Conservation (phyloP, 768 basidiomycete genomes). For the Hygrocybe punicea region DNA sequence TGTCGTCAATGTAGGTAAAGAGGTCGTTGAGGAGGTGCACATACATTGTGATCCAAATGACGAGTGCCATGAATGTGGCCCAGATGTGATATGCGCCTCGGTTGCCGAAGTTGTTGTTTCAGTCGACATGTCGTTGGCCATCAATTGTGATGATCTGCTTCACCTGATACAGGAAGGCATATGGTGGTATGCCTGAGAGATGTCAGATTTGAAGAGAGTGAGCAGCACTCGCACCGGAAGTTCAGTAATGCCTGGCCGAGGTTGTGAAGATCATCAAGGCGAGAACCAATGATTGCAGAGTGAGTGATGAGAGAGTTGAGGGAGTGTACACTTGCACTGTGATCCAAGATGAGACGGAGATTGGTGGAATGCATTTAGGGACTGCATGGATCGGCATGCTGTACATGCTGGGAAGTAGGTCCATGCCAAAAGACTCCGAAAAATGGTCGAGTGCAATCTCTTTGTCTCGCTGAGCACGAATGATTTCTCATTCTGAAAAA, state of each 20-base stretch:
- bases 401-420: constrained; percentile 45
- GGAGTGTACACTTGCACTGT: no score
- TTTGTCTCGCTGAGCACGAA: no score
- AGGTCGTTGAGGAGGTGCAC: constrained; percentile 11
- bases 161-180: constrained; percentile 31
- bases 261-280: constrained; percentile 34
- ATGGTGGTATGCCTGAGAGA: no score
- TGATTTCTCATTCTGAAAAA: no score
- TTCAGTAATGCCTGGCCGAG: constrained; percentile 25
- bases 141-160: constrained; percentile 28
- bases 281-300: constrained; percentile 21
- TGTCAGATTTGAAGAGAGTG: constrained; percentile 38
- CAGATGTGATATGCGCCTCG: no score
- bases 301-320: no score
- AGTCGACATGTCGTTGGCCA: constrained; percentile 8
- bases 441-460: no score
- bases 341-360: no score
- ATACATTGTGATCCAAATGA: constrained; percentile 29
- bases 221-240: constrained; percentile 6
- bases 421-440: no score
- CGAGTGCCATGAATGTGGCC: constrained; percentile 20
- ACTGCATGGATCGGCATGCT: no score
- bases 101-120: constrained; percentile 11
- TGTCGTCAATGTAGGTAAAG: constrained; percentile 25
- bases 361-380: no score